A percentile compares a stretch with the other conserved stretches of the same genome.
phyloP scores from a whole-genome alignment of 768 basidiomycete species.

The Daedalea quercina region DNA sequence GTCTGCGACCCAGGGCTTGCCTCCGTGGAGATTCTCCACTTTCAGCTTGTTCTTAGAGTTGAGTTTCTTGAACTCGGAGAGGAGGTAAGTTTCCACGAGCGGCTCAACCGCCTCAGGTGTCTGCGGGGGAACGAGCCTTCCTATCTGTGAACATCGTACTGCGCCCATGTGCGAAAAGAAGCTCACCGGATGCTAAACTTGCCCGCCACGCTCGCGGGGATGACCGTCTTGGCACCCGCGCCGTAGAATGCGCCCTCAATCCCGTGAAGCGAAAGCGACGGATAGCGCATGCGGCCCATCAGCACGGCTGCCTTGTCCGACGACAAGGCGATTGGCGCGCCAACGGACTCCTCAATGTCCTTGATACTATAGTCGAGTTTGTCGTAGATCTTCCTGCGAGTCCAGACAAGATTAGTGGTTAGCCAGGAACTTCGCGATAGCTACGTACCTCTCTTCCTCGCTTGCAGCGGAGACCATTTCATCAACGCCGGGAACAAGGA shows the following conservation, averaged over 20 bases:
- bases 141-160: neutral
- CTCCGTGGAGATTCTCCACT: constrained; percentile 70
- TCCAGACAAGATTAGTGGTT: neutral
- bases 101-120: constrained; percentile 65
- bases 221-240: constrained; percentile 85
- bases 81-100: constrained; percentile 62
- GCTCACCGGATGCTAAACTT: constrained; percentile 92
- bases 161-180: constrained; percentile 3
- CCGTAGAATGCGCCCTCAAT: constrained; percentile 93
- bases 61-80: constrained; percentile 79
- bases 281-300: constrained; percentile 92
- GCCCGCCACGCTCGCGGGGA: constrained; percentile 81
- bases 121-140: constrained; percentile 79
- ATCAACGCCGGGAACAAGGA: constrained; percentile 84
- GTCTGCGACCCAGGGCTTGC: constrained; percentile 86
- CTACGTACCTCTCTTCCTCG: constrained; percentile 56
- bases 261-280: constrained; percentile 87
- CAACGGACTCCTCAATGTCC: constrained; percentile 73
- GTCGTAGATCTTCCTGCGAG: constrained; percentile 57
- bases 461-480: constrained; percentile 74
- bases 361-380: constrained; percentile 62
- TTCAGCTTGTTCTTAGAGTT: constrained; percentile 76
- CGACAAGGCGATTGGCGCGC: constrained; percentile 68
- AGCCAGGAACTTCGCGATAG: neutral
- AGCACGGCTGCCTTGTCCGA: constrained; percentile 71